These are phyloP conservation scores for Saturnispora besseyi DNA, from an alignment of 805 yeast genomes.

Conservation along the genomic window DNA sequence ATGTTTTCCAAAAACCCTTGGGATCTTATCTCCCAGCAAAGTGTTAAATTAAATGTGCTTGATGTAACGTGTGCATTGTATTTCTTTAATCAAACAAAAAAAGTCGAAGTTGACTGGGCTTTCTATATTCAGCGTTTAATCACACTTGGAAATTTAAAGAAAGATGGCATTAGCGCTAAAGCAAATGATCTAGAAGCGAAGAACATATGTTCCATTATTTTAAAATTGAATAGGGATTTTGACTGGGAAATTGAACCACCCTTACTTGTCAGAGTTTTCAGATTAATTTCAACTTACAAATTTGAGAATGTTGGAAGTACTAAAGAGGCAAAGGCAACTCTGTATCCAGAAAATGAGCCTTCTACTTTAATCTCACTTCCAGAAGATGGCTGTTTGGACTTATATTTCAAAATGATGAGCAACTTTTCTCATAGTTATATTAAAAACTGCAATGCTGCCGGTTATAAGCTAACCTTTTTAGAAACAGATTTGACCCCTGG, in stretches of 20 bases:
- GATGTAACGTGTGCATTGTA: slow-evolving; percentile 21
- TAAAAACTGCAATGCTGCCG: not conserved
- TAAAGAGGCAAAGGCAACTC: slow-evolving; percentile 2
- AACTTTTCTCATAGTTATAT: slow-evolving; percentile 15
- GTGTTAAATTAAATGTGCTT: slow-evolving; percentile 10
- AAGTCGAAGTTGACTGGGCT: slow-evolving; percentile 26
- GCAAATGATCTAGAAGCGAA: slow-evolving; percentile 11
- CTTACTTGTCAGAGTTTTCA: slow-evolving; percentile 22
- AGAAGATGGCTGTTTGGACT: slow-evolving; percentile 25
- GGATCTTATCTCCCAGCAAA: slow-evolving; percentile 16
- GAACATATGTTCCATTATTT: slow-evolving; percentile 15
- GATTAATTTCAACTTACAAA: slow-evolving; percentile 19
- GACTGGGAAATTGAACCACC: slow-evolving; percentile 26
- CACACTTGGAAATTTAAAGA: not conserved
- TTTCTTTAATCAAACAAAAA: slow-evolving; percentile 18
- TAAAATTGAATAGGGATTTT: slow-evolving; percentile 18
- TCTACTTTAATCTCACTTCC: slow-evolving; percentile 8
- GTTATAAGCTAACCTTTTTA: not conserved
- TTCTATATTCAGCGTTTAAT: slow-evolving; percentile 18
- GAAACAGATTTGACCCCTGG: slow-evolving; percentile 24
- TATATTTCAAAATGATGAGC: slow-evolving; percentile 24
- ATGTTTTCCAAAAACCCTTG: slow-evolving; percentile 20
- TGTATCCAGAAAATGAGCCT: slow-evolving; percentile 14
- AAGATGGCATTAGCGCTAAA: not conserved
- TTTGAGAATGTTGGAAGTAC: slow-evolving; percentile 23